Base-by-base conservation (phyloP, 2,329 filamentous ascomycete species). In the Colletotrichum lupini region DNA sequence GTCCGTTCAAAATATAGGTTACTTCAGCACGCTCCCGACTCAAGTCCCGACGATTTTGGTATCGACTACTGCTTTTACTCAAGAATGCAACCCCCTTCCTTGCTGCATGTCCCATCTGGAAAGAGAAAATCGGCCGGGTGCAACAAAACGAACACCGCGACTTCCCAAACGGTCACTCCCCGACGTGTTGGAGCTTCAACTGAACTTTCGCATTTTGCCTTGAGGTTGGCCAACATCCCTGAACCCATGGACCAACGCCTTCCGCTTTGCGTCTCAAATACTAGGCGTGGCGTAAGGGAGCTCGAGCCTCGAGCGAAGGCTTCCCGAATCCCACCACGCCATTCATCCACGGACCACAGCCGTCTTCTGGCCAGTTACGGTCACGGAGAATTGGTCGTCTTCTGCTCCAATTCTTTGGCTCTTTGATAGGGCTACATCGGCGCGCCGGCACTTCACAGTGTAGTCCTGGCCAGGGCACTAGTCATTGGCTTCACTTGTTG, bases 131-230 rank as follows among this genome's bases (percentile, higher is more conserved):
- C 62, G 63, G 35, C 58, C 30, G 60, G 55, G 57, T 16, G 42
- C 53, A 49, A 53, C 26, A 46, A 24, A 24, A 42, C 37, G 52
- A 32, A 37, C 65, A 30, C 42, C 56, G 49, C 19, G 30, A 61
- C 35, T 69, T 65, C 70, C 69, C 60, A 59, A 60, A 64, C 12
- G 16, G 56, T 53, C 26, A 73, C 28, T 61, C 56, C 70, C 55
- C 61, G 49, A 73, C 71, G 61, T 42, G 60, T 66, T 71, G 67
- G 67, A 71, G 56, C 71, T 71, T 71, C 71, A 62, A 73, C 71
- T 70, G 71, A 73, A 71, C 67, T 71, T 70, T 64, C 61, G 37
- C 59, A 35, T 63, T 37, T 61, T 52, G 56, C 60, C 61, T 49
- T 66, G 56, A 66, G 60, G 59, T 66, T 26, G 56, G 58, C 37